These are phyloP conservation scores for Penicillium nordicum DNA, from an alignment of 2,329 filamentous ascomycete species.

Conservation along the genomic window DNA sequence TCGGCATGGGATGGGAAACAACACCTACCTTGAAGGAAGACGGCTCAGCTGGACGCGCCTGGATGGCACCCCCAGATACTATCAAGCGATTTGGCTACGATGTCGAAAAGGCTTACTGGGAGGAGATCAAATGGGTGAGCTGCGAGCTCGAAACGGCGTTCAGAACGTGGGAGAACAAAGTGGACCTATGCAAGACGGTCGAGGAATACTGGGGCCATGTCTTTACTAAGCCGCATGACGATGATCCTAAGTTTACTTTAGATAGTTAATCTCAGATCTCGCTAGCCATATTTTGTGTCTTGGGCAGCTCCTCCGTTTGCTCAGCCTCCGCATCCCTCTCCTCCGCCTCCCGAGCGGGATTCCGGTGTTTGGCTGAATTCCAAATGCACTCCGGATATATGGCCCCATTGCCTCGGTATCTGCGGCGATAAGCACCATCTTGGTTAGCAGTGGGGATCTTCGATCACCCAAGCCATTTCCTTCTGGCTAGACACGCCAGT, in stretches of 20 bases:
- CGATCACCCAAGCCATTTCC: background rate
- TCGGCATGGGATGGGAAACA: slow-evolving; percentile 38
- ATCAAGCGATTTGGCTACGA: slow-evolving; percentile 40
- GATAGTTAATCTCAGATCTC: slow-evolving; percentile 14
- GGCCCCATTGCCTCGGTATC: background rate
- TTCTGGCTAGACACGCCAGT: background rate
- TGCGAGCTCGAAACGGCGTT: slow-evolving; percentile 37
- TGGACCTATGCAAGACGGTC: slow-evolving; percentile 30
- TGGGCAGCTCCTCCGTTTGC: background rate
- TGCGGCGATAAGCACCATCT: background rate
- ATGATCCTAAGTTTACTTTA: slow-evolving; percentile 32
- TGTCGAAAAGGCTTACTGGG: slow-evolving; percentile 40
- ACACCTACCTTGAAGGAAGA: slow-evolving; percentile 36
- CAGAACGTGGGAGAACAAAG: slow-evolving; percentile 34
- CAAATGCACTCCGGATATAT: background rate
- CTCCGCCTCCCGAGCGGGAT: background rate
- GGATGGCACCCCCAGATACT: slow-evolving; percentile 34
- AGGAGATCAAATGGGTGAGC: slow-evolving; percentile 41
- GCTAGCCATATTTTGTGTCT: background rate
- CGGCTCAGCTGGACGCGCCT: slow-evolving; percentile 36
- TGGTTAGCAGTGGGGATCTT: background rate
- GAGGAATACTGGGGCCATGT: slow-evolving; percentile 36
- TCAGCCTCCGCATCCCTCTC: background rate
- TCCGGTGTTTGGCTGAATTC: background rate
- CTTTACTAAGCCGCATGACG: slow-evolving; percentile 33